Conservation (phyloP, 148 eudicot species). For the Cornus kousa region DNA sequence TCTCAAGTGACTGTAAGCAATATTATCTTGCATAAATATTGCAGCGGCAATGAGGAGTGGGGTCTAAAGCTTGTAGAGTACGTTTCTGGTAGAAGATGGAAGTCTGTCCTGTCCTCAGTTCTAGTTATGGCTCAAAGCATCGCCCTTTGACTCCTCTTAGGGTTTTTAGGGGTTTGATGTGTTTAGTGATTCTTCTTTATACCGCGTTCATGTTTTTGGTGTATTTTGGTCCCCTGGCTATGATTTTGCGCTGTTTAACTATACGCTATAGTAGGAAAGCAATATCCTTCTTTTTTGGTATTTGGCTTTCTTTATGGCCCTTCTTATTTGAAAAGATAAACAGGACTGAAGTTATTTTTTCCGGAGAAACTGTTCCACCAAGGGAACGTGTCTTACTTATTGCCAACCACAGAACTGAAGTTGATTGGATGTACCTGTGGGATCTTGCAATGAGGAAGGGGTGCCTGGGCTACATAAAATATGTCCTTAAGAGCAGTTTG, state of each 20-base stretch:
- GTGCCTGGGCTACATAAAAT: conserved; percentile 62
- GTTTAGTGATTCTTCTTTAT: conserved; percentile 54
- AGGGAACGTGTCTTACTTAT: conserved; percentile 70
- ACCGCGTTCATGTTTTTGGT: conserved; percentile 63
- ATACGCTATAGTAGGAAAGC: conserved; percentile 59
- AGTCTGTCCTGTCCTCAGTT: conserved; percentile 37
- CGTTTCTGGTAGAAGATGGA: conserved; percentile 43
- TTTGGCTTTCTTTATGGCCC: conserved; percentile 81
- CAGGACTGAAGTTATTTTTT: conserved; percentile 60
- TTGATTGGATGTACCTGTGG: conserved; percentile 93
- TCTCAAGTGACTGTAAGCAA: too few species aligned
- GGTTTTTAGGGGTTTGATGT: conserved; percentile 58
- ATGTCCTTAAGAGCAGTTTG: conserved; percentile 70
- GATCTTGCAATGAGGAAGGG: conserved; percentile 74
- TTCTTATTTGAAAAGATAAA: conserved; percentile 77
- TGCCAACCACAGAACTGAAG: conserved; percentile 84
- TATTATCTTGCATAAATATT: too few species aligned
- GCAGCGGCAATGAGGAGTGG: too few species aligned
- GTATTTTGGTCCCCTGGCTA: conserved; percentile 44
- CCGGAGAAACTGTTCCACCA: conserved; percentile 59
- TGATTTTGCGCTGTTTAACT: conserved; percentile 46
- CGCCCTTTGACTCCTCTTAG: conserved; percentile 56
- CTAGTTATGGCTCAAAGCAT: conserved; percentile 35
- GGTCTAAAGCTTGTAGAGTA: too few species aligned
- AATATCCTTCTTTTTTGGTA: conserved; percentile 48